These are phyloP conservation scores for Paramecium octaurelia DNA, from an alignment of 73 alveolate species.

Conservation along the genomic window DNA sequence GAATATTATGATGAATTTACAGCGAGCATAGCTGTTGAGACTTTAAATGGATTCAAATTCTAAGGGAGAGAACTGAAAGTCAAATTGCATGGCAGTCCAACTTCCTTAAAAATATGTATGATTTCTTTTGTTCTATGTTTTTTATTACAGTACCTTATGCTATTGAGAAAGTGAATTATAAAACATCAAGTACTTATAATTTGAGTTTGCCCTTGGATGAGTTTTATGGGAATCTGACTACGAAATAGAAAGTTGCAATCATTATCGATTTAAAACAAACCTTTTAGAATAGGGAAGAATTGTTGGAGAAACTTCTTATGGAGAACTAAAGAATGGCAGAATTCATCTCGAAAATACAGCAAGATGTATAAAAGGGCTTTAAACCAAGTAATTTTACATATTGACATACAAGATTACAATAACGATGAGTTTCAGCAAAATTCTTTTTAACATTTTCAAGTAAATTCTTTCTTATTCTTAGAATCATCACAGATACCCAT, in stretches of 20 bases:
- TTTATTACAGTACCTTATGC: constrained; percentile 28
- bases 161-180: constrained; percentile 26
- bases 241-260: not conserved
- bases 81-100: not conserved
- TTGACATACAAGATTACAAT: not conserved
- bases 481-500: constrained; percentile 4
- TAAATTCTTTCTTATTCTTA: not conserved
- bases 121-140: not conserved
- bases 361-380: not conserved
- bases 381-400: not conserved
- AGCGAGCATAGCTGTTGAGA: not conserved
- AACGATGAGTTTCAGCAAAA: not conserved
- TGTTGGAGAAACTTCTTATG: not conserved
- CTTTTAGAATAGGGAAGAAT: not conserved
- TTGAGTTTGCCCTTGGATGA: not conserved
- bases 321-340: not conserved
- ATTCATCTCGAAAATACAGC: not conserved
- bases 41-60: constrained; percentile 19
- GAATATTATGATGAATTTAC: constrained; percentile 40
- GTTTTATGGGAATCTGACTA: not conserved
- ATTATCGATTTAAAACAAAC: not conserved
- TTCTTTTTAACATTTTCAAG: not conserved
- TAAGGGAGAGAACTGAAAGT: not conserved
- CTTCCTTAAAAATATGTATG: constrained; percentile 3
- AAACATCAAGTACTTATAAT: constrained; percentile 25